Percentiles rank a stretch among this genome's conserved stretches.
Conservation (phyloP, 441 rosid species). For the Daphne laureola region DNA sequence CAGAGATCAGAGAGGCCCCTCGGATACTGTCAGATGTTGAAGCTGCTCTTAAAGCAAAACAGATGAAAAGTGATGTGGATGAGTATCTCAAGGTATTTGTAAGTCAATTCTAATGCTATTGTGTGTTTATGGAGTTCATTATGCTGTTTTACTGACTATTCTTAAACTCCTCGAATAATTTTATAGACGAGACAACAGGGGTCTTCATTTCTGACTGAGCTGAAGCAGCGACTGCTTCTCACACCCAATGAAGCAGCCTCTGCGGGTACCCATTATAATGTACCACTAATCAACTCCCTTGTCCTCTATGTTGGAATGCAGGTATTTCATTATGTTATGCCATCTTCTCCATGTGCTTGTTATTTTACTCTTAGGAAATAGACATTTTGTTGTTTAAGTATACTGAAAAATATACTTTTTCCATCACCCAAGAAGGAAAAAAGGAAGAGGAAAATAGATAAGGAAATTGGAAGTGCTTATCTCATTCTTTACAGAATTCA, state of each 20-base stretch:
- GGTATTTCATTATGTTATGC: slow-evolving; percentile 28
- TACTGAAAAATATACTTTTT: too few species aligned
- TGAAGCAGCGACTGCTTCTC: slow-evolving; percentile 82
- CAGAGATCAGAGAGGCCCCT: slow-evolving; percentile 84
- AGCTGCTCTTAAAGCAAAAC: slow-evolving; percentile 76
- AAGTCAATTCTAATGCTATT: not conserved
- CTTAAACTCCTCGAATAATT: not conserved
- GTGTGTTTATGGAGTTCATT: not conserved
- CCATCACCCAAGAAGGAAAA: too few species aligned
- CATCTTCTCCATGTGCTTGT: not conserved
- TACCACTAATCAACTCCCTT: slow-evolving; percentile 88
- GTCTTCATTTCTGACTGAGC: slow-evolving; percentile 65
- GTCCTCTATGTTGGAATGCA: slow-evolving; percentile 98
- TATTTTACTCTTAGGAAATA: not conserved
- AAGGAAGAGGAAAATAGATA: too few species aligned
- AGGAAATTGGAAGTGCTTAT: too few species aligned
- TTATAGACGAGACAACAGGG: slow-evolving; percentile 68
- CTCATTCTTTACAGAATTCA: too few species aligned
- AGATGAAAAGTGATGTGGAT: slow-evolving; percentile 88
- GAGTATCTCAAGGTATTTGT: slow-evolving; percentile 79
- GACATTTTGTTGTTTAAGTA: too few species aligned
- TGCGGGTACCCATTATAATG: slow-evolving; percentile 92
- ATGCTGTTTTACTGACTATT: not conserved
- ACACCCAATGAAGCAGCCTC: slow-evolving; percentile 62
- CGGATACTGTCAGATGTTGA: slow-evolving; percentile 92